Conservation (phyloP, 352 stramenopile species). For the Globisporangium uncinulatum region DNA sequence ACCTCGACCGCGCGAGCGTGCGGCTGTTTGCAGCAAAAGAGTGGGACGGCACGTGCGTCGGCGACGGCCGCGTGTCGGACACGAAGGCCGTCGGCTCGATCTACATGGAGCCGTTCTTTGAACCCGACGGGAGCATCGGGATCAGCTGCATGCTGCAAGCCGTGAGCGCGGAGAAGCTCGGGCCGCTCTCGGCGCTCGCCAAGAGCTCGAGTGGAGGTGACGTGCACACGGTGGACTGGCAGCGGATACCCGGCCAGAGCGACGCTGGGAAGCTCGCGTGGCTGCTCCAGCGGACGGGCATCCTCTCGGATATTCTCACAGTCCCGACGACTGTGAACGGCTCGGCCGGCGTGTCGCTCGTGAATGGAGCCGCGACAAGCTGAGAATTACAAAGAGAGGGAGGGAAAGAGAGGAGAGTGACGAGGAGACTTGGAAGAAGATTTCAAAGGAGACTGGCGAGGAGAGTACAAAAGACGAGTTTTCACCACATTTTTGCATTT, state of each 20-base stretch:
- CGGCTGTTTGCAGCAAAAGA: constrained; percentile 68
- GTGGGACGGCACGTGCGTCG: constrained; percentile 80
- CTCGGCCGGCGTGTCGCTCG: not conserved
- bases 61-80: constrained; percentile 80
- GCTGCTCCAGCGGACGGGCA: constrained; percentile 63
- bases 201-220: constrained; percentile 39
- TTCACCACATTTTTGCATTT: not conserved
- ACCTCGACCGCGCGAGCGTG: constrained; percentile 70
- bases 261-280: constrained; percentile 66
- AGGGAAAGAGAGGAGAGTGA: not conserved
- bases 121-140: constrained; percentile 34
- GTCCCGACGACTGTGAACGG: not conserved
- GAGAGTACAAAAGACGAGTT: not conserved
- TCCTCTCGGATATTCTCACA: constrained; percentile 31
- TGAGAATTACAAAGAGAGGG: not conserved
- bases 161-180: constrained; percentile 40
- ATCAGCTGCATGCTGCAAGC: constrained; percentile 76
- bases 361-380: not conserved
- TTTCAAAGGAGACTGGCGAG: too few species aligned
- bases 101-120: constrained; percentile 74
- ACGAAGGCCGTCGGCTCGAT: constrained; percentile 56
- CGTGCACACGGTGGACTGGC: constrained; percentile 68
- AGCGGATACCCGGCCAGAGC: constrained; percentile 68
- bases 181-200: constrained; percentile 22
- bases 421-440: not conserved